Conservation (phyloP, 306 rosid species). For the Glycyrrhiza uralensis region DNA sequence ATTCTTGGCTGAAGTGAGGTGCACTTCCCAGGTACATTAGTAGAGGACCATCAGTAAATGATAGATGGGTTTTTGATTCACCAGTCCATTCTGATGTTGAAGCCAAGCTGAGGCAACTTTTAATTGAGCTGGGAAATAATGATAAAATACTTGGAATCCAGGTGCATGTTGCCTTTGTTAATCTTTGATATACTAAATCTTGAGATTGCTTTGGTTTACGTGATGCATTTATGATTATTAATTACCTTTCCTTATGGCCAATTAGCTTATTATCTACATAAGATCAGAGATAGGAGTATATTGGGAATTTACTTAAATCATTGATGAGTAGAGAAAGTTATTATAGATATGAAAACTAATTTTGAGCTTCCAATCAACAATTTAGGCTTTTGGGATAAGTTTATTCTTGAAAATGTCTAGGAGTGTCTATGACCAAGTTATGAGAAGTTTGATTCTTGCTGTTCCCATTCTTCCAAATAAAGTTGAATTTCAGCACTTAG, state of each 20-base stretch:
- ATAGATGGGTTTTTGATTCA: slow-evolving; percentile 75
- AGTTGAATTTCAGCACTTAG: background rate
- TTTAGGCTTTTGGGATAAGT: background rate
- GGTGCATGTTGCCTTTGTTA: slow-evolving; percentile 42
- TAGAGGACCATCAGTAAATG: slow-evolving; percentile 71
- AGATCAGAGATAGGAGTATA: background rate
- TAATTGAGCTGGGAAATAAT: slow-evolving; percentile 69
- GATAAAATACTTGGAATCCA: slow-evolving; percentile 95
- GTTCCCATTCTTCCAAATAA: background rate
- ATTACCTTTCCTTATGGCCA: background rate
- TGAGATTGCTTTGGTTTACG: background rate
- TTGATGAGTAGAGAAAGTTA: background rate
- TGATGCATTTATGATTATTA: slow-evolving; percentile 7
- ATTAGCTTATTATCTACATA: background rate
- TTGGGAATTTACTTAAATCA: background rate
- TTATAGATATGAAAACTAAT: background rate
- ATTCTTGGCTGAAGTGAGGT: slow-evolving; percentile 37
- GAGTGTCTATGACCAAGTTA: background rate
- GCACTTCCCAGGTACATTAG: slow-evolving; percentile 55
- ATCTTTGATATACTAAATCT: background rate
- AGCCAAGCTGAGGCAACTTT: slow-evolving; percentile 75
- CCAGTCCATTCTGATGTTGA: slow-evolving; percentile 78
- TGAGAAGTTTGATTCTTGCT: background rate
- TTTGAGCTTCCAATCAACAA: background rate
- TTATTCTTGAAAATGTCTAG: background rate